Conservation (phyloP, 2,329 filamentous ascomycete genomes). For the Pyricularia pennisetigena region DNA sequence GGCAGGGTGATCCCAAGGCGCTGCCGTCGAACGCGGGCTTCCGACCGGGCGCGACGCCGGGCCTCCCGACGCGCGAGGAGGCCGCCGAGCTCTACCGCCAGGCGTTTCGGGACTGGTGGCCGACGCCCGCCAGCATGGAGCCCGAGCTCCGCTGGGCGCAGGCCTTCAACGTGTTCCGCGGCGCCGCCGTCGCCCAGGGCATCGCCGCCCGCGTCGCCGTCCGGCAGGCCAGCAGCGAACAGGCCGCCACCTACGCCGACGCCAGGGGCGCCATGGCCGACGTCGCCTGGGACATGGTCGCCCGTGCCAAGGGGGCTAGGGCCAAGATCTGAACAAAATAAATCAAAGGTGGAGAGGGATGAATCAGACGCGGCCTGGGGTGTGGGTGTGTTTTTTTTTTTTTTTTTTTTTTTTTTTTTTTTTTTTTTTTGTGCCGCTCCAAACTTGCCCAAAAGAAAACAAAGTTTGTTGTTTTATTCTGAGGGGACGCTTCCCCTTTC, state of each 20-base stretch:
- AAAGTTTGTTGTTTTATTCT: no score
- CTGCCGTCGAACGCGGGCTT: conserved; percentile 38
- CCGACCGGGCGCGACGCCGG: conserved; percentile 51
- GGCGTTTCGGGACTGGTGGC: conserved; percentile 43
- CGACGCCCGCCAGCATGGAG: conserved; percentile 8
- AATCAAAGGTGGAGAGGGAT: no score
- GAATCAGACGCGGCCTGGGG: no score
- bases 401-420: no score
- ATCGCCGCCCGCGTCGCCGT: conserved; percentile 82
- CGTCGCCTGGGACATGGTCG: conserved; percentile 67
- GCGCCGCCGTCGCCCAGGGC: conserved; percentile 64
- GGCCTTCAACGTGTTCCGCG: conserved; percentile 53
- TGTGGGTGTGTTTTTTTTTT: no score
- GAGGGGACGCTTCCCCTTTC: no score
- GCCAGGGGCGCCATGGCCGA: conserved; percentile 65
- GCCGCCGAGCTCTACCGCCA: conserved; percentile 27
- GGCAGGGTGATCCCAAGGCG: conserved; percentile 9
- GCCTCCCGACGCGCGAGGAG: conserved; percentile 29
- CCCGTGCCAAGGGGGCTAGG: conserved; percentile 19
- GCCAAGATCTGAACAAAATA: not conserved
- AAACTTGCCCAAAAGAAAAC: no score
- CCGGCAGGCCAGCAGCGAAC: conserved; percentile 80
- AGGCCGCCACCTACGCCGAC: conserved; percentile 62
- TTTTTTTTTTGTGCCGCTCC: no score
- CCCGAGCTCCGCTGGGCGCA: conserved; percentile 51